These are phyloP conservation scores for Toxicodendron radicans DNA, from an alignment of 345 rosid genomes.

Conservation along the genomic window DNA sequence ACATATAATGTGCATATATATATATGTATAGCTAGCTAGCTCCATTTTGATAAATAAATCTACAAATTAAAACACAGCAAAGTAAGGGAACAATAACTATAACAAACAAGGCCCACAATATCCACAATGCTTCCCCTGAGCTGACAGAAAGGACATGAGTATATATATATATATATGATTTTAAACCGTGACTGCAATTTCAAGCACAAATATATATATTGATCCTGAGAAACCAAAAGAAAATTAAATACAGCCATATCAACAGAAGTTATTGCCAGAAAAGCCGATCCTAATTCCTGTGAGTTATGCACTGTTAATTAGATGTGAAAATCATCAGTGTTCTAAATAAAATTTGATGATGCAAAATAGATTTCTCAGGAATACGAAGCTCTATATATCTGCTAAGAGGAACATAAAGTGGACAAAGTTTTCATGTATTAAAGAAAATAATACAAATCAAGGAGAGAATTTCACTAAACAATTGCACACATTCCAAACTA, in stretches of 20 bases:
- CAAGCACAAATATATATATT: neutral
- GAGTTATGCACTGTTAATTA: too few species aligned
- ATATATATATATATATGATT: neutral
- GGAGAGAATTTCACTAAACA: neutral
- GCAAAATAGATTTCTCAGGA: too few species aligned
- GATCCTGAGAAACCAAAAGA: too few species aligned
- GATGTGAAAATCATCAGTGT: too few species aligned
- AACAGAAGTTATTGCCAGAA: too few species aligned
- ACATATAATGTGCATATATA: too few species aligned
- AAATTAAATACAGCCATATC: too few species aligned
- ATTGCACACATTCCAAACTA: neutral
- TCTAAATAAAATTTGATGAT: too few species aligned
- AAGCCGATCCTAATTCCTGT: too few species aligned
- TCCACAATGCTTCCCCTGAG: neutral
- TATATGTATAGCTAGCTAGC: neutral
- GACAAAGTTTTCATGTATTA: neutral
- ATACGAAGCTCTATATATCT: too few species aligned
- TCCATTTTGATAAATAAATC: neutral
- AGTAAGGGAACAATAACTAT: neutral
- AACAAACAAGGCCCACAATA: conserved; percentile 1
- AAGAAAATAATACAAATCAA: neutral
- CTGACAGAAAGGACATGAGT: neutral
- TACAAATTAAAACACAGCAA: neutral
- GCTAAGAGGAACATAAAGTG: neutral
- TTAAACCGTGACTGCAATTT: neutral